Percentiles rank a stretch among this genome's conserved stretches.
Evolutionary conservation across 1,284 basidiomycete species (phyloP).

Genomic region (Tilletia walkeri): DNA sequence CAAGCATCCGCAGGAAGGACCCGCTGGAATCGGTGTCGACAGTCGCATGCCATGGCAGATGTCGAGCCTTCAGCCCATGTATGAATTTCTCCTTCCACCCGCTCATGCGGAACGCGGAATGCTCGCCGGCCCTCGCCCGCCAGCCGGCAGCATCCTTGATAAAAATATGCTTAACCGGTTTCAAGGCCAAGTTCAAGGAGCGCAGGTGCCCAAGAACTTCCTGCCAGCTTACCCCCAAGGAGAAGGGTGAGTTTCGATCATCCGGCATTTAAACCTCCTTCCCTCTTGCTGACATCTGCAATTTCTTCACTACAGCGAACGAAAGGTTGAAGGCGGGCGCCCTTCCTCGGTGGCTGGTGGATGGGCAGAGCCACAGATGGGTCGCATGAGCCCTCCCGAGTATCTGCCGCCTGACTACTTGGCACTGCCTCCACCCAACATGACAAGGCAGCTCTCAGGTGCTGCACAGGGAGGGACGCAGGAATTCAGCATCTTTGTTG

Average conservation of each 20-base stretch:
- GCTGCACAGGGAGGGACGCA: constrained; percentile 5
- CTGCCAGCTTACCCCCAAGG: too few relatives aligned
- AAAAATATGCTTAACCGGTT: background rate
- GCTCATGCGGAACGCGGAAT: too few relatives aligned
- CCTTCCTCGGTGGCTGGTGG: background rate
- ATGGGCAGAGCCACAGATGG: constrained; percentile 10
- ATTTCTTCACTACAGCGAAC: background rate
- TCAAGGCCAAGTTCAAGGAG: background rate
- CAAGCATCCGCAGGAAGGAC: background rate
- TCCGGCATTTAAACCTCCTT: too few relatives aligned
- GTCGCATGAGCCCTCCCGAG: background rate
- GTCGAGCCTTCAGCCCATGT: too few relatives aligned
- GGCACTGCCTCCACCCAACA: background rate
- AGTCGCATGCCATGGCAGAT: background rate
- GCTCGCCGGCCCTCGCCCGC: too few relatives aligned
- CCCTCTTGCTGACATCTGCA: too few relatives aligned
- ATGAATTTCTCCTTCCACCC: too few relatives aligned
- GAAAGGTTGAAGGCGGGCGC: background rate
- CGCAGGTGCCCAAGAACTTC: too few relatives aligned
- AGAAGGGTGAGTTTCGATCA: too few relatives aligned
- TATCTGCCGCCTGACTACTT: background rate
- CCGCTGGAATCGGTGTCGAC: background rate
- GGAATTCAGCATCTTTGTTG: constrained; percentile 47
- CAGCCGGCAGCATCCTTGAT: too few relatives aligned
- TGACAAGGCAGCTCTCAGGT: background rate